Percentiles rank a stretch among this genome's conserved stretches.
Conservation (phyloP, 805 yeast species). For the Phaffomyces thermotolerans region DNA sequence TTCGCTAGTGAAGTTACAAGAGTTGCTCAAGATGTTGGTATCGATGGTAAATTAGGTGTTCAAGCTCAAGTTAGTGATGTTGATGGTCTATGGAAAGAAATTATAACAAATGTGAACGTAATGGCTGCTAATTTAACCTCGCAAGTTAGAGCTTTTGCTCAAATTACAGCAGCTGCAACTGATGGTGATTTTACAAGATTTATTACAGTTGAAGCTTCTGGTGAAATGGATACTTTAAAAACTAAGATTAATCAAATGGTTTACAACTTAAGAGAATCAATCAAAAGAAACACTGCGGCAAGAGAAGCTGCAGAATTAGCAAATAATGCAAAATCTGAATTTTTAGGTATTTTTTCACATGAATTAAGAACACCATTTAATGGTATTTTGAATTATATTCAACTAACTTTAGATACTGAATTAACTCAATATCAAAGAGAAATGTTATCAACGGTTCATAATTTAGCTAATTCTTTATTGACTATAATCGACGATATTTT, state of each 20-base stretch:
- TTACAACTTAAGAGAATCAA: conserved; percentile 75
- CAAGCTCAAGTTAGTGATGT: conserved; percentile 89
- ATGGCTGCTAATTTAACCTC: conserved; percentile 89
- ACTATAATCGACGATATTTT: conserved; percentile 86
- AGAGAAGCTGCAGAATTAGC: conserved; percentile 92
- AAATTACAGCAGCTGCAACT: conserved; percentile 91
- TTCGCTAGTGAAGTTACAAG: conserved; percentile 84
- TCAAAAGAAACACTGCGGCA: conserved; percentile 87
- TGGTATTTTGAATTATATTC: conserved; percentile 92
- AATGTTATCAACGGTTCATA: conserved; percentile 84
- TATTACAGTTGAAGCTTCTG: conserved; percentile 84
- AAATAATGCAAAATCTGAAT: conserved; percentile 82
- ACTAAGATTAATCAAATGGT: conserved; percentile 72
- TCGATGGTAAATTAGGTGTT: conserved; percentile 85
- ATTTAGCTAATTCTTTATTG: conserved; percentile 74
- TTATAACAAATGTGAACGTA: conserved; percentile 83
- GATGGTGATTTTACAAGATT: conserved; percentile 88
- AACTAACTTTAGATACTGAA: conserved; percentile 79
- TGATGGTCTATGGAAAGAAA: conserved; percentile 87
- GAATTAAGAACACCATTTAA: conserved; percentile 89
- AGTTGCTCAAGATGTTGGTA: conserved; percentile 89
- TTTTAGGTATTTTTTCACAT: conserved; percentile 80
- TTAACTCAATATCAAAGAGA: conserved; percentile 87
- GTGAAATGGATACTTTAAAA: conserved; percentile 66
- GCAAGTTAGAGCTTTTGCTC: conserved; percentile 89